These are phyloP conservation scores for Lentinula sp. DNA, from an alignment of 768 basidiomycete genomes.

Conservation along the genomic window DNA sequence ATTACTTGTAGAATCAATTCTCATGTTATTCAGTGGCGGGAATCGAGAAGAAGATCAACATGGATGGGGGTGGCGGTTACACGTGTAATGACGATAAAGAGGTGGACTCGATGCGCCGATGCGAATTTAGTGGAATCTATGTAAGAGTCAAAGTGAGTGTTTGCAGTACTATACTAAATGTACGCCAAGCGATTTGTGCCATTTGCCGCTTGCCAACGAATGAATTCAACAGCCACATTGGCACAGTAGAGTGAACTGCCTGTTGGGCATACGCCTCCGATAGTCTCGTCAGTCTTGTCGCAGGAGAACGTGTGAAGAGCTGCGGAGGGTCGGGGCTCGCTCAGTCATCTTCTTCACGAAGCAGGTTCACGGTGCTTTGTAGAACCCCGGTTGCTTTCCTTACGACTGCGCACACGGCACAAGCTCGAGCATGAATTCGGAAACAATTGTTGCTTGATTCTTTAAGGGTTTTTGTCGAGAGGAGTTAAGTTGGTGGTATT, in stretches of 20 bases:
- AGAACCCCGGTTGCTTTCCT: not conserved
- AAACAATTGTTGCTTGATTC: not conserved
- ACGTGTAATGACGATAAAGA: not conserved
- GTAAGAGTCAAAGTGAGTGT: not conserved
- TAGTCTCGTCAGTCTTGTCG: not conserved
- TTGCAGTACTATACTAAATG: not conserved
- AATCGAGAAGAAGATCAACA: not conserved
- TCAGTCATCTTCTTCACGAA: not conserved
- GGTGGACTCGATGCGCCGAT: not conserved
- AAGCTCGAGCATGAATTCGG: not conserved
- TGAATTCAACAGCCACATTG: not conserved
- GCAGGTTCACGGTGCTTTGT: not conserved
- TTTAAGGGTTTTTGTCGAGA: not conserved
- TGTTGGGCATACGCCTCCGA: not conserved
- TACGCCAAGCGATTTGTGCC: not conserved
- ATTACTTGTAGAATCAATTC: not conserved
- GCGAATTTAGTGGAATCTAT: not conserved
- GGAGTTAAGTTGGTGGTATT: not conserved
- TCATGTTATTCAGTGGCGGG: not conserved
- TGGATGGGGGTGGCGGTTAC: not conserved
- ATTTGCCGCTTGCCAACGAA: not conserved
- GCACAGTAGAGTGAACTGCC: not conserved
- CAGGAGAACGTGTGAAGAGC: not conserved
- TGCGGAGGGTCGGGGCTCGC: not conserved
- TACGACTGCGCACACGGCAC: not conserved